Percentiles rank a stretch among this genome's conserved stretches.
phyloP scores from a whole-genome alignment of 306 rosid genomes.

The Acacia crassicarpa region DNA sequence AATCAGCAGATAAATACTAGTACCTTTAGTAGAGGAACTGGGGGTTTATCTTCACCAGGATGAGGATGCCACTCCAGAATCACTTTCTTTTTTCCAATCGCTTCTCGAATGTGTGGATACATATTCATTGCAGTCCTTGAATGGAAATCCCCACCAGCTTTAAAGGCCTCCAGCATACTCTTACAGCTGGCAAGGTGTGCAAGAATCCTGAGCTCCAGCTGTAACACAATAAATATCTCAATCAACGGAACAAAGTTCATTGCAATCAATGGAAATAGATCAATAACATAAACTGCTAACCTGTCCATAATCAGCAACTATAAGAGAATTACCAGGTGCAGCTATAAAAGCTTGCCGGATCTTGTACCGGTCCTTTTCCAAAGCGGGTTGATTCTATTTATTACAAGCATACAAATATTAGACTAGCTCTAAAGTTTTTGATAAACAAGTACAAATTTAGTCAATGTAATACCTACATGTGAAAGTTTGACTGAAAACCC shows the following conservation, averaged over 20 bases:
- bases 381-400: conserved; percentile 93
- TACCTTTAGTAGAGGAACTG: conserved; percentile 94
- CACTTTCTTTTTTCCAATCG: conserved; percentile 67
- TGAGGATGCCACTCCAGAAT: conserved; percentile 96
- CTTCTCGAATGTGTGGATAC: conserved; percentile 92
- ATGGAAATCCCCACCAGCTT: conserved; percentile 98
- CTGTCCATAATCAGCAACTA: conserved; percentile 99
- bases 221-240: conserved; percentile 42
- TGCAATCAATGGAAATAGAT: conserved; percentile 17
- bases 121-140: conserved; percentile 98
- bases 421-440: conserved; percentile 14
- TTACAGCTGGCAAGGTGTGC: conserved; percentile 93
- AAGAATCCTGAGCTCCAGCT: conserved; percentile 96
- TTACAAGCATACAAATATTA: conserved; percentile 25
- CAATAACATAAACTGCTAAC: conserved; percentile 43
- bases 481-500: conserved; percentile 15
- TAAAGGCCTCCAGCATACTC: conserved; percentile 95
- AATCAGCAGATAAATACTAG: not conserved
- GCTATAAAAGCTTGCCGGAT: conserved; percentile 95
- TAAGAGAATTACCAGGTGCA: conserved; percentile 86
- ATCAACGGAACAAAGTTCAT: conserved; percentile 31
- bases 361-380: conserved; percentile 95
- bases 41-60: conserved; percentile 95
- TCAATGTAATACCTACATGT: not conserved
- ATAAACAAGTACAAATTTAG: conserved; percentile 4